Evolutionary conservation across 2,329 filamentous ascomycete genomes (phyloP).

Genomic region (Aureobasidium lini): DNA sequence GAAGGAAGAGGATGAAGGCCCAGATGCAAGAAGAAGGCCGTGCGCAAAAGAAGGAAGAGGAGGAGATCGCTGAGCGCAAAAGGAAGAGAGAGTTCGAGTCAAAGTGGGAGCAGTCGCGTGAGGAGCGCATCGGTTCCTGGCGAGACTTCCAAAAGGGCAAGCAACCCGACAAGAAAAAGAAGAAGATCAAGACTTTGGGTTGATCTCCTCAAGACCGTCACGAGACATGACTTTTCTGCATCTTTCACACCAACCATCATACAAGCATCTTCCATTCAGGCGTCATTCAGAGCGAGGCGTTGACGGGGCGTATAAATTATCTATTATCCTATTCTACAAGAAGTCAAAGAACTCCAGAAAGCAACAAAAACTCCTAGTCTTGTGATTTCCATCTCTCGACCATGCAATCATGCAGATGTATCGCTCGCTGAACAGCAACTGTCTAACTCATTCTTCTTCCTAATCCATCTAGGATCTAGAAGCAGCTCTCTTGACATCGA

Average conservation of each 20-base stretch:
- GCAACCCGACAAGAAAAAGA: conserved; percentile 33
- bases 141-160: conserved; percentile 72
- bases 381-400: neutral
- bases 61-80: conserved; percentile 62
- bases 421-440: neutral
- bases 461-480: neutral
- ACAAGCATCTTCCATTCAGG: neutral
- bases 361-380: neutral
- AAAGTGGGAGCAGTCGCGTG: conserved; percentile 89
- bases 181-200: conserved; percentile 46
- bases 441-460: neutral
- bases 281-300: neutral
- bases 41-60: conserved; percentile 76
- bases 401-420: neutral
- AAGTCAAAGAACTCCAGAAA: neutral
- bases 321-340: neutral
- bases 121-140: conserved; percentile 90
- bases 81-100: conserved; percentile 76
- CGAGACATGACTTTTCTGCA: neutral
- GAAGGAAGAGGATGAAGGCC: conserved; percentile 78
- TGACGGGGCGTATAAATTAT: neutral
- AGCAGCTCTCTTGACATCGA: conserved; percentile 37
- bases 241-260: neutral
- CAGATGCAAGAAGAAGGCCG: conserved; percentile 95
- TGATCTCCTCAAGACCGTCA: conserved; percentile 23